A percentile compares a stretch with the other conserved stretches of the same genome.
These are phyloP conservation scores for Chrysopogon serrulatus DNA, from an alignment of 176 grass and related monocot species.

Conservation along the genomic window DNA sequence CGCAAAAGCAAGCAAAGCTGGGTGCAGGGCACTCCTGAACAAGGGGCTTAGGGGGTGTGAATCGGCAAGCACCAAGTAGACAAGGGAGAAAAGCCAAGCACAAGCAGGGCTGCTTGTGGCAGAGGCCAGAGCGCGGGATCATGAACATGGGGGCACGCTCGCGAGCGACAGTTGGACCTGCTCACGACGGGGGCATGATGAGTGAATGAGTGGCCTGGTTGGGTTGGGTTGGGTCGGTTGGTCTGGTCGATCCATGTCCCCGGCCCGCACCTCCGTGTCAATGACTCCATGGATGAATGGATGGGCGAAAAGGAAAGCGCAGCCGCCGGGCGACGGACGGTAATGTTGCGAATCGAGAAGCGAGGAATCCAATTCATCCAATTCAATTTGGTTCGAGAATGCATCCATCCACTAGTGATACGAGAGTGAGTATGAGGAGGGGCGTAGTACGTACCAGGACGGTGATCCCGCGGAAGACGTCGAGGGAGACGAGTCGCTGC, in stretches of 20 bases:
- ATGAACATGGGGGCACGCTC: constrained; percentile 7
- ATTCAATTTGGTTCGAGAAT: background rate
- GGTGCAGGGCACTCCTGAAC: background rate
- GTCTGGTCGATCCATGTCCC: background rate
- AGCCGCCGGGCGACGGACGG: background rate
- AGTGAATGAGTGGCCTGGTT: background rate
- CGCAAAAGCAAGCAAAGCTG: background rate
- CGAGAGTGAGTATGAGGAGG: background rate
- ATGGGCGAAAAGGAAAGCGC: constrained; percentile 12
- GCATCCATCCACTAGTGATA: background rate
- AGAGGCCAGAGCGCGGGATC: background rate
- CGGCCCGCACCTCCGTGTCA: no score
- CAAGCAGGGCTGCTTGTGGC: no score
- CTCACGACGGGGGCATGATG: background rate
- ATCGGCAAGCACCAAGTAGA: background rate
- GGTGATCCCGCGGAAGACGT: constrained; percentile 91
- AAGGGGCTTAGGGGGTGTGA: background rate
- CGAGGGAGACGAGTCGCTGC: constrained; percentile 70
- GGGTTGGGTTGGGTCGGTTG: background rate
- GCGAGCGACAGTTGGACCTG: background rate
- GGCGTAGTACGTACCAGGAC: constrained; percentile 47
- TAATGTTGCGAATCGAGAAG: background rate
- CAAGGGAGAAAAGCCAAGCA: background rate
- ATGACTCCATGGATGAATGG: no score
- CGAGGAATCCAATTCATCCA: background rate